Percentiles rank a stretch among this genome's conserved stretches.
Evolutionary conservation across 805 yeast species (phyloP).

Genomic region (Wickerhamiella australiensis): DNA sequence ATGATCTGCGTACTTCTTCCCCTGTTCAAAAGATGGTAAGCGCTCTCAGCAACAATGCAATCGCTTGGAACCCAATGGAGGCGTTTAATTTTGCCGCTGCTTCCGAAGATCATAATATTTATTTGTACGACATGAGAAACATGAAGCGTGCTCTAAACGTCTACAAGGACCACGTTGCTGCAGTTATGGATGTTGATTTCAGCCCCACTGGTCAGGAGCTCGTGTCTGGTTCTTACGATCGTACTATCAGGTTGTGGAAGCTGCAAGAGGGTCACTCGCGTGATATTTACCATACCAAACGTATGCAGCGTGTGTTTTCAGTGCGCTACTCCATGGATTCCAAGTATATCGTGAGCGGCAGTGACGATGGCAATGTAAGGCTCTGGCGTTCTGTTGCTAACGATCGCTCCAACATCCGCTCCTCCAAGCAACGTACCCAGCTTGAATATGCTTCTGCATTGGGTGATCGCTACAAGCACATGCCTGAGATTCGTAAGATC

Average conservation of each 20-base stretch:
- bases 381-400: conserved; percentile 84
- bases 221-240: conserved; percentile 91
- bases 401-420: conserved; percentile 70
- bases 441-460: conserved; percentile 84
- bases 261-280: conserved; percentile 79
- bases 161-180: conserved; percentile 89
- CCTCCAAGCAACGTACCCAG: conserved; percentile 66
- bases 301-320: conserved; percentile 91
- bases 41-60: conserved; percentile 66
- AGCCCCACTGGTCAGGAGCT: conserved; percentile 95
- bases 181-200: conserved; percentile 88
- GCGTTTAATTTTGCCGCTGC: conserved; percentile 88
- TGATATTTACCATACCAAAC: conserved; percentile 89
- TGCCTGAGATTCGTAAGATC: conserved; percentile 92
- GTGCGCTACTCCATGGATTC: conserved; percentile 82
- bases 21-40: conserved; percentile 88
- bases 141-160: conserved; percentile 70
- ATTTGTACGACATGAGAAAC: conserved; percentile 94
- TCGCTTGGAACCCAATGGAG: conserved; percentile 97
- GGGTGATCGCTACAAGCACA: conserved; percentile 82
- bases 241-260: conserved; percentile 72
- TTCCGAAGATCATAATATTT: conserved; percentile 87
- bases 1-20: conserved; percentile 79
- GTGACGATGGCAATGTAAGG: conserved; percentile 92
- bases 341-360: conserved; percentile 74